phyloP scores from a whole-genome alignment of 495 filamentous ascomycete species.

The Aspergillus sparsus region DNA sequence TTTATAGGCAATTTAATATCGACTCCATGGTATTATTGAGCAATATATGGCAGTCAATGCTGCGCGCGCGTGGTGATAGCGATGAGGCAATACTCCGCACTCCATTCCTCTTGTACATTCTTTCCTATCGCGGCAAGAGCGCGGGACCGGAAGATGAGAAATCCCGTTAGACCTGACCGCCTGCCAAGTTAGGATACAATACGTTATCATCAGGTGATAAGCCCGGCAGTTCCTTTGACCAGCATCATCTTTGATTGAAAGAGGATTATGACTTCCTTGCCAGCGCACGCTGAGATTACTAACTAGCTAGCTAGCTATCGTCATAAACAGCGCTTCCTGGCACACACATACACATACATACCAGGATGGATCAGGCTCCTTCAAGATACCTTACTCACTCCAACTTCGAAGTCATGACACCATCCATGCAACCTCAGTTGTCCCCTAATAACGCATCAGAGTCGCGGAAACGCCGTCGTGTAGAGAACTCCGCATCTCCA shows the following conservation, averaged over 20 bases:
- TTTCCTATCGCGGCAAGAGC: constrained; percentile 37
- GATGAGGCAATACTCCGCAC: neutral
- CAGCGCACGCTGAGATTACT: too few species aligned
- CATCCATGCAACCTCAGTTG: constrained; percentile 4
- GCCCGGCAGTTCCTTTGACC: constrained; percentile 6
- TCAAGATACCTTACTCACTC: constrained; percentile 9
- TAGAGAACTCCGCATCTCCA: constrained; percentile 19
- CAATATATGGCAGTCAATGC: constrained; percentile 20
- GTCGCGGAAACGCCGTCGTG: constrained; percentile 33
- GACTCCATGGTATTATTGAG: constrained; percentile 30
- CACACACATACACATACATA: too few species aligned
- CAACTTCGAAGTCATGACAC: neutral
- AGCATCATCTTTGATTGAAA: neutral
- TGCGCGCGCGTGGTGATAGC: constrained; percentile 13
- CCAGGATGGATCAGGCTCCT: neutral
- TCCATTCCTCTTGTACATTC: constrained; percentile 6
- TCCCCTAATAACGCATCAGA: constrained; percentile 15
- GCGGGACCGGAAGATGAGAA: constrained; percentile 25
- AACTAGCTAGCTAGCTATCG: too few species aligned
- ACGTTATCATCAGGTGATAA: constrained; percentile 26
- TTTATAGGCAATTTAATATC: neutral
- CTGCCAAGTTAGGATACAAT: constrained; percentile 12
- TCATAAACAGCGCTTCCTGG: too few species aligned
- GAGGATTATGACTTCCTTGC: neutral
- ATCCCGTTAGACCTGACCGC: constrained; percentile 30